Percentiles rank a stretch among this genome's conserved stretches.
phyloP scores from a whole-genome alignment of 192 early-diverging fungal genomes.

The Funneliformis mosseae region DNA sequence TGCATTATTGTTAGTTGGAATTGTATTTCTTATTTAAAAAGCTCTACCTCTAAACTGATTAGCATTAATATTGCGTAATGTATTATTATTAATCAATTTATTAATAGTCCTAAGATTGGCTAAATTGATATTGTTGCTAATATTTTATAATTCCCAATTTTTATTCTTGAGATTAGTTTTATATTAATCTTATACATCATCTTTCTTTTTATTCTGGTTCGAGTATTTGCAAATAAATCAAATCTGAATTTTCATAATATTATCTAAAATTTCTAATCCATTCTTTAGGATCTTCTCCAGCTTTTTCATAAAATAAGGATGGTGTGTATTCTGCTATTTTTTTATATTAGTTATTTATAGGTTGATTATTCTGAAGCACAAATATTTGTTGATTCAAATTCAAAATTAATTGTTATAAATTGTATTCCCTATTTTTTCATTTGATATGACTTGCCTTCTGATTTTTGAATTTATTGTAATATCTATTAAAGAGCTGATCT shows the following conservation, averaged over 20 bases:
- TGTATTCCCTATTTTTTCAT: conserved; percentile 7
- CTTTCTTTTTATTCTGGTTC: not conserved
- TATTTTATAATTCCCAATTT: conserved; percentile 20
- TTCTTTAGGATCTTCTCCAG: conserved; percentile 20
- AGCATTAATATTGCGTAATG: not conserved
- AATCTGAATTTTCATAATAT: not conserved
- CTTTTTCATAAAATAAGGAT: not conserved
- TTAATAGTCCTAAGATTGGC: not conserved
- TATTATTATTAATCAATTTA: not conserved
- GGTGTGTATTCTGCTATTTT: conserved; percentile 4
- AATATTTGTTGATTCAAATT: conserved; percentile 29
- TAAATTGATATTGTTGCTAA: not conserved
- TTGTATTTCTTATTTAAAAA: not conserved
- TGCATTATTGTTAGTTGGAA: no score
- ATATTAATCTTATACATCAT: conserved; percentile 17
- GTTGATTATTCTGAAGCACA: conserved; percentile 23
- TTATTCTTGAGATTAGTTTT: not conserved
- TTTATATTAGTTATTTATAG: conserved; percentile 24
- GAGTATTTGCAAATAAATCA: not conserved
- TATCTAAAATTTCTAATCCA: not conserved
- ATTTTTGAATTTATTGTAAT: no score
- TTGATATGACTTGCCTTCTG: no score
- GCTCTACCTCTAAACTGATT: not conserved
- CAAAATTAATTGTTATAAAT: conserved; percentile 27
- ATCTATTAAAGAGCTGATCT: no score